These are phyloP conservation scores for Knoxdaviesia proteae DNA, from an alignment of 2,329 filamentous ascomycete species.

Conservation along the genomic window DNA sequence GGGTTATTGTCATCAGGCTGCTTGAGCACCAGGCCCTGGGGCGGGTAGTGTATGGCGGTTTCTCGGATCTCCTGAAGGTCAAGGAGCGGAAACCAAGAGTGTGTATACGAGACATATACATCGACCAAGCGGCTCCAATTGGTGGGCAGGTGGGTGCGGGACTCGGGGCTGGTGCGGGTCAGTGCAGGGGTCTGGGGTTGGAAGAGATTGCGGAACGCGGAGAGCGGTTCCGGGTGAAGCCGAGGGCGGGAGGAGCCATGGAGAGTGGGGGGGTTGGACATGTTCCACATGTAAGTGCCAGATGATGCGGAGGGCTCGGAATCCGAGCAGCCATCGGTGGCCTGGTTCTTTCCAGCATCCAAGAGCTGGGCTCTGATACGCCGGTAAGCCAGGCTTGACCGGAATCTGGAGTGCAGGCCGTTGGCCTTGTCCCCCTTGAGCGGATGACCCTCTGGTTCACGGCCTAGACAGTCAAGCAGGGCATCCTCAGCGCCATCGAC, in stretches of 20 bases:
- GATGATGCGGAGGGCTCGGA: neutral
- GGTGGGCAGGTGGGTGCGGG: constrained; percentile 18
- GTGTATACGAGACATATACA: constrained; percentile 54
- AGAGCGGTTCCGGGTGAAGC: neutral
- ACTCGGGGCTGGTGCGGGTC: neutral
- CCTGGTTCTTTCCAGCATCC: too few relatives aligned
- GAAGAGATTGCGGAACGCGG: too few relatives aligned
- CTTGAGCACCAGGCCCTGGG: constrained; percentile 12
- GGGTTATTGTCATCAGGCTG: constrained; percentile 8
- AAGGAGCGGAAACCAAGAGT: constrained; percentile 56
- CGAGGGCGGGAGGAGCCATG: neutral
- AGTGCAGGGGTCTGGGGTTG: neutral
- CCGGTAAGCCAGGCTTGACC: too few relatives aligned
- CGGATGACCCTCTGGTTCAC: too few relatives aligned
- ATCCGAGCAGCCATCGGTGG: too few relatives aligned
- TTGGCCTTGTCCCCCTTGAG: too few relatives aligned
- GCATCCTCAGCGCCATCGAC: too few relatives aligned
- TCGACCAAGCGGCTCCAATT: constrained; percentile 44
- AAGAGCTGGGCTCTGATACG: too few relatives aligned
- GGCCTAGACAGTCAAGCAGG: too few relatives aligned
- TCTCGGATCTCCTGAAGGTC: constrained; percentile 42
- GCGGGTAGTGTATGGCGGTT: constrained; percentile 21
- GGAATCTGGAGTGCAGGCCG: too few relatives aligned
- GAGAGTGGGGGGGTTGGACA: neutral
- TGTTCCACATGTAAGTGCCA: neutral